phyloP scores from a whole-genome alignment of 805 yeast species.

The Candida berthetii region DNA sequence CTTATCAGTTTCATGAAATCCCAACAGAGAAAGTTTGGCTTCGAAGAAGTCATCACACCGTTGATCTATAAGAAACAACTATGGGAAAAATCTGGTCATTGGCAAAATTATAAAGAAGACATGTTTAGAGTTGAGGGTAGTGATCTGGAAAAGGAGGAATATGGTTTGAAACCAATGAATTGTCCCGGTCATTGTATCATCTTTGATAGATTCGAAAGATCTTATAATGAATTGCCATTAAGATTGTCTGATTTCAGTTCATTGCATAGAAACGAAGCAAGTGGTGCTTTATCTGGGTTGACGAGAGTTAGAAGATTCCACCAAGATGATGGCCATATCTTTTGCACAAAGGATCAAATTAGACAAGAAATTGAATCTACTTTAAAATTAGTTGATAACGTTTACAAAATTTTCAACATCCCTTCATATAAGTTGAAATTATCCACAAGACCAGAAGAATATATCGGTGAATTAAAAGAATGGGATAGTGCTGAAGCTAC shows the following conservation, averaged over 20 bases:
- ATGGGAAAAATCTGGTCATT: slow-evolving; percentile 99
- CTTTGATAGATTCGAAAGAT: slow-evolving; percentile 88
- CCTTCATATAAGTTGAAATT: slow-evolving; percentile 88
- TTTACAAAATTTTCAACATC: slow-evolving; percentile 84
- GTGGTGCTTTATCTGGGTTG: slow-evolving; percentile 91
- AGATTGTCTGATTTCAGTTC: slow-evolving; percentile 97
- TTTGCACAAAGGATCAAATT: slow-evolving; percentile 91
- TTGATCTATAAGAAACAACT: slow-evolving; percentile 96
- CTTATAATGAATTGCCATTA: slow-evolving; percentile 96
- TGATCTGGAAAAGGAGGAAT: slow-evolving; percentile 94
- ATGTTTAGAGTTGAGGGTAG: slow-evolving; percentile 92
- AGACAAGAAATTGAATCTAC: slow-evolving; percentile 77
- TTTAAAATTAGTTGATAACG: slow-evolving; percentile 64
- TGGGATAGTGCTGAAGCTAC: slow-evolving; percentile 91
- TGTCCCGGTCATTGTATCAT: slow-evolving; percentile 92
- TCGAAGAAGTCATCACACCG: slow-evolving; percentile 98
- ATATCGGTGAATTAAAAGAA: slow-evolving; percentile 87
- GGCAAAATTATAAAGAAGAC: slow-evolving; percentile 96
- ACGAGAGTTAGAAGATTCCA: slow-evolving; percentile 99
- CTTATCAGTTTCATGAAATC: slow-evolving; percentile 83
- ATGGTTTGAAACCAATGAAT: slow-evolving; percentile 92
- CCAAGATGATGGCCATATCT: slow-evolving; percentile 98
- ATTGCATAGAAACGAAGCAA: slow-evolving; percentile 93
- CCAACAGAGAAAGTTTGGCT: slow-evolving; percentile 91
- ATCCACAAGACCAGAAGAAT: slow-evolving; percentile 96